Base-by-base conservation (phyloP, 345 rosid species). In the Kernera saxatilis region DNA sequence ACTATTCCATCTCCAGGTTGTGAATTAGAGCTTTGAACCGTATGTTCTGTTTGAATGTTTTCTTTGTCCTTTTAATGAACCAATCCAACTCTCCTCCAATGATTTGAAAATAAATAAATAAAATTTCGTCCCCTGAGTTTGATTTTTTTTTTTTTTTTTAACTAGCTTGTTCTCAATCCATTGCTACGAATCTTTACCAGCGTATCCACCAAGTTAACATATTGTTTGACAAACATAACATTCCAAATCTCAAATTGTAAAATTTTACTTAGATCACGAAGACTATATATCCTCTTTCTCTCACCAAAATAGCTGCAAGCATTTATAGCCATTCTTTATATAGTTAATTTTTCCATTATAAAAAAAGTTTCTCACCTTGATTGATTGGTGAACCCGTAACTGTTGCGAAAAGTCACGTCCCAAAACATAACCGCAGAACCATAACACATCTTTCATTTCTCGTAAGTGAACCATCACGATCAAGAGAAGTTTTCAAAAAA, bases 1-100 rank as follows among this genome's bases (percentile, higher is more conserved):
- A 88, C 77, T 85, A 85, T 69, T 69, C 91, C 30, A 74, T 88
- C 70, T 81, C 94, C 25, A 89, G 77, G 78, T 56, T 89, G 79
- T 86, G 82, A 87, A 41, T 18, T 13, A 69, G 36, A 32, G 3
- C 5, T 29, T 23, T 23, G 6, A 35, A 70, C 15, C 32, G 3
- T 49, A 18, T 60, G 29, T 27, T 48, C 26, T 25, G 15, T 36
- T 6, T 69, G 5, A 46, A 10, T 25, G 51, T 37, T 50, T 15
- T 29, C 33, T 36, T 29, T 49, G 43, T 18, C 9, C 7, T 22
- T 35, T 25, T 30, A 12, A 18, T 36, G 59, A 45, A 17, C 13
- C 19, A 35, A 26, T 27, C 3, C 29, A 18, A 25, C 4, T 64
- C 36, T 35, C 35, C 14, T 50, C 37, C 37, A 50, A 23, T 66